phyloP scores from a whole-genome alignment of 1,284 basidiomycete species.

The Butyriboletus appendiculatus region DNA sequence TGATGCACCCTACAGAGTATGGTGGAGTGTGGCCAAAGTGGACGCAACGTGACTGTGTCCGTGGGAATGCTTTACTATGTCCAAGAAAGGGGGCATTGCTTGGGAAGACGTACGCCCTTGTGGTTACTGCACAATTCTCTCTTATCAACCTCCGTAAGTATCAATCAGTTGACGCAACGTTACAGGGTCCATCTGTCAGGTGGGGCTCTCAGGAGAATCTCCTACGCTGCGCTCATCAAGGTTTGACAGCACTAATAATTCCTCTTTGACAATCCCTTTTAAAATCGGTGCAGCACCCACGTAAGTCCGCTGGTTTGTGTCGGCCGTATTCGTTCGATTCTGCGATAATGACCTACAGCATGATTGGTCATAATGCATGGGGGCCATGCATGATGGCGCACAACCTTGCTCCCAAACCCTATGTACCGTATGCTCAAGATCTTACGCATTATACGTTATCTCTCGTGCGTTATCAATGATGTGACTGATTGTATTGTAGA shows the following conservation, averaged over 20 bases:
- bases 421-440: not conserved
- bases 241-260: constrained; percentile 31
- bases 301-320: constrained; percentile 17
- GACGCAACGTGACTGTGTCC: constrained; percentile 19
- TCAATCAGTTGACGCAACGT: constrained; percentile 20
- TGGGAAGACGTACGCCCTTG: constrained; percentile 15
- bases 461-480: not conserved
- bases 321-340: constrained; percentile 8
- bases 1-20: constrained; percentile 6
- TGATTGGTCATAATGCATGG: not conserved
- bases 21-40: constrained; percentile 9
- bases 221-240: constrained; percentile 22
- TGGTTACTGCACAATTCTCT: constrained; percentile 22
- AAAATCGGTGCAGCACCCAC: constrained; percentile 17
- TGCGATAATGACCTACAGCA: constrained; percentile 17
- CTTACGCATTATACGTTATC: not conserved
- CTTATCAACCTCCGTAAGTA: constrained; percentile 31
- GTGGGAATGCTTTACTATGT: constrained; percentile 23
- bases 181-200: constrained; percentile 28
- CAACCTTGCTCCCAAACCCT: not conserved
- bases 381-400: not conserved
- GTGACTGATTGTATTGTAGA: not conserved
- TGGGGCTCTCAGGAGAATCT: constrained; percentile 8
- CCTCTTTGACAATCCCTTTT: constrained; percentile 16
- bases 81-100: constrained; percentile 8